These are phyloP conservation scores for Pseudogymnoascus sp. DNA, from an alignment of 2,329 filamentous ascomycete genomes.

Conservation along the genomic window DNA sequence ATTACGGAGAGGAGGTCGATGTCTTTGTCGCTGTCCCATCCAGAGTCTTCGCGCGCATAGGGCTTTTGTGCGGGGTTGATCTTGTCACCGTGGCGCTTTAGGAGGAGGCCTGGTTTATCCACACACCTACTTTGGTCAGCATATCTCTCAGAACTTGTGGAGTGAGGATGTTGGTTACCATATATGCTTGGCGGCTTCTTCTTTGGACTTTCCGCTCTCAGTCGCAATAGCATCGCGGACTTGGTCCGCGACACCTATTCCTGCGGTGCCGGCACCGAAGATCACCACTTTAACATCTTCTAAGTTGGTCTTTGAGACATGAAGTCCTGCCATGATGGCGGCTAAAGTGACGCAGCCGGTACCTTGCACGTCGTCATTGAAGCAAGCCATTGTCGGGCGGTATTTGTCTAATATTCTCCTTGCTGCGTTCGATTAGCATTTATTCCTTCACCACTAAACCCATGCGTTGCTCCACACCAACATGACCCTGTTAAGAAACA, in stretches of 20 bases:
- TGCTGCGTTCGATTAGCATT: conserved; percentile 25
- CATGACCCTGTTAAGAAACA: background rate
- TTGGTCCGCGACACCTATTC: conserved; percentile 80
- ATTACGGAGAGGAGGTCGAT: conserved; percentile 59
- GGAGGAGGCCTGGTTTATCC: conserved; percentile 72
- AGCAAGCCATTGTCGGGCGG: conserved; percentile 66
- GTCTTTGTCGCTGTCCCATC: conserved; percentile 53
- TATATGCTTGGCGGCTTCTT: conserved; percentile 73
- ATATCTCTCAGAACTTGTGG: background rate
- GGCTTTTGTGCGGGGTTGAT: conserved; percentile 56
- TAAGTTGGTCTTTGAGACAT: conserved; percentile 60
- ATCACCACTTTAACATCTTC: conserved; percentile 64
- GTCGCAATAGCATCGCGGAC: conserved; percentile 70
- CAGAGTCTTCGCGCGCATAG: conserved; percentile 57
- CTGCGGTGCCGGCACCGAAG: conserved; percentile 76
- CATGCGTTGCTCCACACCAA: background rate
- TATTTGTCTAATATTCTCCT: conserved; percentile 71
- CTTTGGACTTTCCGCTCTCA: conserved; percentile 56
- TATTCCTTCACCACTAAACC: background rate
- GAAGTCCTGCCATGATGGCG: conserved; percentile 68
- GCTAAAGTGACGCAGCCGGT: conserved; percentile 83
- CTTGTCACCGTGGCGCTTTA: conserved; percentile 56
- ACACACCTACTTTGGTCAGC: conserved; percentile 50
- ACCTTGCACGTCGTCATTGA: conserved; percentile 88
- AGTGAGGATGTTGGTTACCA: conserved; percentile 44